A percentile compares a stretch with the other conserved stretches of the same genome.
Evolutionary conservation across 2,329 filamentous ascomycete genomes (phyloP).

Genomic region (Arthrinium phaeospermum): DNA sequence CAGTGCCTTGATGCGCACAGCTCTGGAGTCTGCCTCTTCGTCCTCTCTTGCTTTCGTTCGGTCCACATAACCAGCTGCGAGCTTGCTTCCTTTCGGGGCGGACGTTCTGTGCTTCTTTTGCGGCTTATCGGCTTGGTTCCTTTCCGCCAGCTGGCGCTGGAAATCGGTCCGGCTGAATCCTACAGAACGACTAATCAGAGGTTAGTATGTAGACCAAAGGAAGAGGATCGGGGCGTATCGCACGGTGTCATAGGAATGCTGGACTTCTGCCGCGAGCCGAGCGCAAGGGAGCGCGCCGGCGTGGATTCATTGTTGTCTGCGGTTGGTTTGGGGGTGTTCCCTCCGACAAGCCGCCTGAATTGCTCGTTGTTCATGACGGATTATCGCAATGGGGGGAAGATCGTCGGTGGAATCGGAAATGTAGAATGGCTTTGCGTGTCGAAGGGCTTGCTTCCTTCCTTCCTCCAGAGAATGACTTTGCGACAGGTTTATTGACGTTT

Average conservation of each 20-base stretch:
- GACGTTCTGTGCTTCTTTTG: constrained; percentile 79
- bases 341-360: constrained; percentile 79
- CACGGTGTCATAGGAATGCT: constrained; percentile 96
- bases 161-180: constrained; percentile 69
- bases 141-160: constrained; percentile 81
- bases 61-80: constrained; percentile 84
- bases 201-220: background rate
- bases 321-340: constrained; percentile 48
- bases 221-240: constrained; percentile 37
- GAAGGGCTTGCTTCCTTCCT: background rate
- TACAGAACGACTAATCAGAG: constrained; percentile 65
- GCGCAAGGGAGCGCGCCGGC: constrained; percentile 49
- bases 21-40: constrained; percentile 59
- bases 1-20: constrained; percentile 74
- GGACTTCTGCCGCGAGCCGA: constrained; percentile 79
- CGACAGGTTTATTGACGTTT: background rate
- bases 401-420: no score
- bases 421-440: background rate
- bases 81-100: constrained; percentile 81
- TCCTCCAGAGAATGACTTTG: constrained; percentile 19
- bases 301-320: constrained; percentile 52
- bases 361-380: constrained; percentile 88
- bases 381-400: background rate
- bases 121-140: constrained; percentile 59
- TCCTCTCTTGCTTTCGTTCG: constrained; percentile 71